A percentile compares a stretch with the other conserved stretches of the same genome.
phyloP scores from a whole-genome alignment of 768 basidiomycete genomes.

The Pleurotus salmoneostramineus region DNA sequence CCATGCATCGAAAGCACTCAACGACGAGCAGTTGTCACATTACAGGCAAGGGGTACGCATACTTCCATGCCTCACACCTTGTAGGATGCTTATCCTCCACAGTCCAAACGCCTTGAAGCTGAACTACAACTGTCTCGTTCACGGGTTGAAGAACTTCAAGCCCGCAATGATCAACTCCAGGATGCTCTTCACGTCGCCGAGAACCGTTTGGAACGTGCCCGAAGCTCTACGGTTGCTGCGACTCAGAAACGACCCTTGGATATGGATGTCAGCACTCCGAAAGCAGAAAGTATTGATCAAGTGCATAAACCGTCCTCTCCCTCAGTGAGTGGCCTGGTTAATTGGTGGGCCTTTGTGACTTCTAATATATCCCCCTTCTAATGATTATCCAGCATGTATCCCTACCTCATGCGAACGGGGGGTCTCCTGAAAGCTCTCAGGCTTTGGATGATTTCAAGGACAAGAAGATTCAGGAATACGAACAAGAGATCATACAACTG shows the following conservation, averaged over 20 bases:
- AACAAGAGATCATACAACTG: constrained; percentile 39
- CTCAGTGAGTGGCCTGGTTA: constrained; percentile 67
- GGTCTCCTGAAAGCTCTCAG: constrained; percentile 21
- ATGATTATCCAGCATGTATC: constrained; percentile 39
- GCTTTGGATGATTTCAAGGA: constrained; percentile 38
- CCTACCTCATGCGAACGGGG: constrained; percentile 32
- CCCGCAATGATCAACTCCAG: constrained; percentile 44
- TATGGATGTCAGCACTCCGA: constrained; percentile 19
- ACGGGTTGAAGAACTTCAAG: constrained; percentile 46
- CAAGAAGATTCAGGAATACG: constrained; percentile 42
- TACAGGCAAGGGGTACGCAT: constrained; percentile 55
- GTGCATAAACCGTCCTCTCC: constrained; percentile 56
- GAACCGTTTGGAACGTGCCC: constrained; percentile 57
- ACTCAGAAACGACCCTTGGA: constrained; percentile 33
- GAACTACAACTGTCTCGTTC: constrained; percentile 48
- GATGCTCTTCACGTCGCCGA: constrained; percentile 53
- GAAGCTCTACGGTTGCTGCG: constrained; percentile 49
- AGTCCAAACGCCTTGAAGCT: constrained; percentile 59
- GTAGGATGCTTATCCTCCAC: constrained; percentile 8
- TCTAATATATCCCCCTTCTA: constrained; percentile 39
- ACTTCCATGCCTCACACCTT: background rate
- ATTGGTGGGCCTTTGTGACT: constrained; percentile 60
- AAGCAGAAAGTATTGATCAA: constrained; percentile 42
- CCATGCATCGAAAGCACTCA: constrained; percentile 25
- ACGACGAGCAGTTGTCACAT: constrained; percentile 43